phyloP scores from a whole-genome alignment of 202 grass and related monocot species.

The Bolboschoenoplectus hybrid region DNA sequence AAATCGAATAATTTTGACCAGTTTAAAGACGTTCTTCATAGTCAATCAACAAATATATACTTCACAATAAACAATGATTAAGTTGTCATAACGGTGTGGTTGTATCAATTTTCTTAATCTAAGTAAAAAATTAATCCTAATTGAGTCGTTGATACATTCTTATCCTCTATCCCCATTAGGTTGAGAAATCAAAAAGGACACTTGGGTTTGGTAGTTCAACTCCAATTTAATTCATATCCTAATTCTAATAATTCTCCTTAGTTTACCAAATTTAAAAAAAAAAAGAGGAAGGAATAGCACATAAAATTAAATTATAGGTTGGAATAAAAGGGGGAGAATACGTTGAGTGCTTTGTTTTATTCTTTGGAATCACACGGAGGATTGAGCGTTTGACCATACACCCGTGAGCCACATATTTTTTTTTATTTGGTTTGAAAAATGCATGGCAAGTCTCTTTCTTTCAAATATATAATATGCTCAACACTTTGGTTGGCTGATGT shows the following conservation, averaged over 20 bases:
- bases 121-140: background rate
- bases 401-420: slow-evolving; percentile 41
- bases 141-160: slow-evolving; percentile 45
- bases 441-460: background rate
- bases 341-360: slow-evolving; percentile 49
- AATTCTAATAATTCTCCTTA: slow-evolving; percentile 19
- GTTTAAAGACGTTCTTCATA: too few species aligned
- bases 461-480: background rate
- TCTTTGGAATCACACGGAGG: slow-evolving; percentile 37
- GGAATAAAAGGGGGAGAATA: slow-evolving; percentile 28
- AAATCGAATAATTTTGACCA: too few species aligned
- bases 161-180: slow-evolving; percentile 33
- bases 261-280: slow-evolving; percentile 14
- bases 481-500: slow-evolving; percentile 4
- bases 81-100: background rate
- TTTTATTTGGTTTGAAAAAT: slow-evolving; percentile 17
- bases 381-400: slow-evolving; percentile 41
- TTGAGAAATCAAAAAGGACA: slow-evolving; percentile 39
- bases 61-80: background rate
- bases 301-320: slow-evolving; percentile 21
- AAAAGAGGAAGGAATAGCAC: slow-evolving; percentile 29
- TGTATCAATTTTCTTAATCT: slow-evolving; percentile 20
- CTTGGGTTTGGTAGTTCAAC: slow-evolving; percentile 38
- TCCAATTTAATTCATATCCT: slow-evolving; percentile 22
- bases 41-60: too few species aligned